phyloP scores from a whole-genome alignment of 2,329 filamentous ascomycete species.

The Pestalotiopsis sp. region DNA sequence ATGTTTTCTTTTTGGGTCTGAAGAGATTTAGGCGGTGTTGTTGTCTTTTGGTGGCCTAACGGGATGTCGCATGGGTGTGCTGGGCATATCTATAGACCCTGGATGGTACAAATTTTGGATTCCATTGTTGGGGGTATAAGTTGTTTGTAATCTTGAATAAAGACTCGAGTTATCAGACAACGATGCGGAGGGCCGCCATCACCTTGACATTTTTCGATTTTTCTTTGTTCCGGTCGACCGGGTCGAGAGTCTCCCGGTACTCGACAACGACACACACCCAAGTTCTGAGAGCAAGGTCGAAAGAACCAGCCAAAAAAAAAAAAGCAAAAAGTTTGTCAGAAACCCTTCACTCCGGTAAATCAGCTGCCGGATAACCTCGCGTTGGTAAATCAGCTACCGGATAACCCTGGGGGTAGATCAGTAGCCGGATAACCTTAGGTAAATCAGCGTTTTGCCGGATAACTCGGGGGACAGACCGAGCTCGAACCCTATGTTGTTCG shows the following conservation, averaged over 20 bases:
- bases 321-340: too few relatives aligned
- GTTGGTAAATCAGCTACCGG: too few relatives aligned
- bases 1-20: not conserved
- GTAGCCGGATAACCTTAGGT: too few relatives aligned
- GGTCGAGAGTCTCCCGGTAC: not conserved
- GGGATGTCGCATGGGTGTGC: not conserved
- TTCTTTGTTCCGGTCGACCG: not conserved
- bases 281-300: too few relatives aligned
- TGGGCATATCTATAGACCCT: not conserved
- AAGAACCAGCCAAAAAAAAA: too few relatives aligned
- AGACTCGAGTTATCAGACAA: not conserved
- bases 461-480: too few relatives aligned
- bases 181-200: not conserved
- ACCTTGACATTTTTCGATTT: not conserved
- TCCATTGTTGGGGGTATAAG: not conserved
- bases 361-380: too few relatives aligned
- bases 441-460: too few relatives aligned
- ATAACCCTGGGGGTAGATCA: too few relatives aligned
- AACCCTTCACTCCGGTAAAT: too few relatives aligned
- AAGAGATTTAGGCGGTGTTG: not conserved
- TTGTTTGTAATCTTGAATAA: not conserved
- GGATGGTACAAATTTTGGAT: not conserved
- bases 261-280: too few relatives aligned
- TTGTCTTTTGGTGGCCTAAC: not conserved
- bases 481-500: too few relatives aligned